Conservation (phyloP, 352 stramenopile genomes). For the Phytophthora sansomeana region DNA sequence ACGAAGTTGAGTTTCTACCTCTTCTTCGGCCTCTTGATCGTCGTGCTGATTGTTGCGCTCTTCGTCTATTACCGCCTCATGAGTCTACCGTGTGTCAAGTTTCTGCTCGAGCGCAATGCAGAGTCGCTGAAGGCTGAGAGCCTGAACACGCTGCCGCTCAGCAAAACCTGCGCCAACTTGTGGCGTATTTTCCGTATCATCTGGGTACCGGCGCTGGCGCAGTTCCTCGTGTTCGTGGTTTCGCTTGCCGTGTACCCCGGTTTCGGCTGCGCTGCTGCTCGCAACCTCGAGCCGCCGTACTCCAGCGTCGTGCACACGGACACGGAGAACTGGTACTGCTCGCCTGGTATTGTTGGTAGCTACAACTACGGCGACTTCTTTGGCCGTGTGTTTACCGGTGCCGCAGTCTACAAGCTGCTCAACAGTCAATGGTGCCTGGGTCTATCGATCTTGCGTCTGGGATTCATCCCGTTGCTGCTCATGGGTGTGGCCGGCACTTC, state of each 20-base stretch:
- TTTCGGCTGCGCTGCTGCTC: constrained; percentile 57
- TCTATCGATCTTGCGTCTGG: constrained; percentile 53
- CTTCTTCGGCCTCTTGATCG: constrained; percentile 64
- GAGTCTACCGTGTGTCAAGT: constrained; percentile 53
- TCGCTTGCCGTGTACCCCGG: constrained; percentile 60
- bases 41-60: constrained; percentile 57
- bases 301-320: constrained; percentile 25
- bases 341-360: constrained; percentile 58
- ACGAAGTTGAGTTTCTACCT: constrained; percentile 62
- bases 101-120: constrained; percentile 64
- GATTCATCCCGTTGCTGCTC: constrained; percentile 65
- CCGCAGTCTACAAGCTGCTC: constrained; percentile 63
- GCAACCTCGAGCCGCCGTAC: constrained; percentile 46
- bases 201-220: constrained; percentile 50
- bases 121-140: constrained; percentile 37
- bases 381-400: constrained; percentile 55
- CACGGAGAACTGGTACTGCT: constrained; percentile 52
- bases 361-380: constrained; percentile 80
- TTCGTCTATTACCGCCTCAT: constrained; percentile 52
- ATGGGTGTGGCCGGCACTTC: constrained; percentile 59
- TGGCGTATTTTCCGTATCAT: constrained; percentile 60
- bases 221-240: constrained; percentile 72
- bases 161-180: constrained; percentile 48
- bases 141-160: constrained; percentile 37
- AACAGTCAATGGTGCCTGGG: constrained; percentile 54